A percentile compares a stretch with the other conserved stretches of the same genome.
These are phyloP conservation scores for Leucosporidium creatinivorum DNA, from an alignment of 768 basidiomycete species.

Conservation along the genomic window DNA sequence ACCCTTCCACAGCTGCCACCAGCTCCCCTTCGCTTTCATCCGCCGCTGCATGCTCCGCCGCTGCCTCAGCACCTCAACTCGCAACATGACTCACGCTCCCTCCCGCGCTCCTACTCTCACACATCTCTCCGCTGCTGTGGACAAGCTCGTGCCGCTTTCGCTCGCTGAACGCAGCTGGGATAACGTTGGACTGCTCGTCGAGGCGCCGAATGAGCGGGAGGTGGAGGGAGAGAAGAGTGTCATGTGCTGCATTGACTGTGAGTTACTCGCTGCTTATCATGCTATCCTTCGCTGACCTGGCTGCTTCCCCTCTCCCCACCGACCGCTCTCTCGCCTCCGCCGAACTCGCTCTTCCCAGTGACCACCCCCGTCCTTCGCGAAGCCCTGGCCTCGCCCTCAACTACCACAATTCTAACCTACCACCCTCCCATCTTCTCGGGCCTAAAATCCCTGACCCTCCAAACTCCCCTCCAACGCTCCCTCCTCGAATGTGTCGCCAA, in stretches of 20 bases:
- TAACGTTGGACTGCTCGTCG: constrained; percentile 31
- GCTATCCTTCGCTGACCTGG: not conserved
- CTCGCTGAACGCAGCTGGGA: constrained; percentile 30
- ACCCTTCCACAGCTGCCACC: no score
- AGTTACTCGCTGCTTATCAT: not conserved
- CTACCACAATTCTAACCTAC: constrained; percentile 58
- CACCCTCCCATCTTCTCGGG: constrained; percentile 78
- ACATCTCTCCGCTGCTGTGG: constrained; percentile 13
- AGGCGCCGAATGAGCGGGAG: constrained; percentile 7
- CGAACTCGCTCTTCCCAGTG: constrained; percentile 7
- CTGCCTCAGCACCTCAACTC: no score
- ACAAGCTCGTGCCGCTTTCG: constrained; percentile 13
- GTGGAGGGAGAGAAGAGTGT: not conserved
- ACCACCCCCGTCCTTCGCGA: constrained; percentile 12
- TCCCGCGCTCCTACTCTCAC: constrained; percentile 5
- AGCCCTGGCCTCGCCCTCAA: constrained; percentile 19
- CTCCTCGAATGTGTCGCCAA: constrained; percentile 70
- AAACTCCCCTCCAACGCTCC: constrained; percentile 68
- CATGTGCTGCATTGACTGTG: constrained; percentile 22
- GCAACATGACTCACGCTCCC: not conserved
- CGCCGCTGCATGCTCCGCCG: no score
- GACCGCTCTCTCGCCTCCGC: no score
- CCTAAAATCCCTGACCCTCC: constrained; percentile 65
- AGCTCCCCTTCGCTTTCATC: no score
- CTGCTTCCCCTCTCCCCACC: not conserved